Evolutionary conservation across 441 rosid species (phyloP).

Genomic region (Eutrema salsugineum): DNA sequence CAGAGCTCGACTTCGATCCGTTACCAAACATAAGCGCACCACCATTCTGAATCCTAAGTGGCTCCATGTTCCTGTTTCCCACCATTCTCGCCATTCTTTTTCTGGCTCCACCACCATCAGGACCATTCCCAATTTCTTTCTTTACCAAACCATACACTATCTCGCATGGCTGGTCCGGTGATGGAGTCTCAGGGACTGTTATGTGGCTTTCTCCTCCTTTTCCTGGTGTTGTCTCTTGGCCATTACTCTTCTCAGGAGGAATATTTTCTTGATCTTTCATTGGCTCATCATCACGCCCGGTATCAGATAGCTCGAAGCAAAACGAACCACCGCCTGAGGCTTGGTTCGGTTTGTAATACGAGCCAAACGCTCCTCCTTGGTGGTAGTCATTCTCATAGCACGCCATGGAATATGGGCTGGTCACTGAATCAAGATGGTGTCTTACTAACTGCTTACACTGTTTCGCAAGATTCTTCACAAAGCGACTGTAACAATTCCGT

Average conservation of each 20-base stretch:
- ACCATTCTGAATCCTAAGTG: constrained; percentile 45
- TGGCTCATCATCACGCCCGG: constrained; percentile 48
- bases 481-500: constrained; percentile 68
- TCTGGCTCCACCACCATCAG: constrained; percentile 62
- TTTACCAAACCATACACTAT: constrained; percentile 43
- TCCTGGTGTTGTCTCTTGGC: constrained; percentile 72
- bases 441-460: constrained; percentile 87
- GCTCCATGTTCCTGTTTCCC: constrained; percentile 52
- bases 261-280: constrained; percentile 75
- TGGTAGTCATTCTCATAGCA: constrained; percentile 72
- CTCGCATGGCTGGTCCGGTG: constrained; percentile 91
- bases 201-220: constrained; percentile 66
- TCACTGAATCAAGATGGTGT: constrained; percentile 95
- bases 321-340: constrained; percentile 54
- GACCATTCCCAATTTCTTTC: constrained; percentile 69
- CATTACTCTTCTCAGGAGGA: constrained; percentile 59
- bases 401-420: constrained; percentile 89
- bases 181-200: constrained; percentile 97
- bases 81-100: constrained; percentile 68
- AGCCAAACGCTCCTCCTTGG: constrained; percentile 51
- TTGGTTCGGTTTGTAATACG: constrained; percentile 47
- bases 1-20: constrained; percentile 57
- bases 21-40: constrained; percentile 54
- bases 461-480: constrained; percentile 73
- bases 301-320: constrained; percentile 73